Evolutionary conservation across 164 flowering plant genomes (phyloP), one percentile per base, ranked within the genome.

Genomic region (Tetracentron sinense): DNA sequence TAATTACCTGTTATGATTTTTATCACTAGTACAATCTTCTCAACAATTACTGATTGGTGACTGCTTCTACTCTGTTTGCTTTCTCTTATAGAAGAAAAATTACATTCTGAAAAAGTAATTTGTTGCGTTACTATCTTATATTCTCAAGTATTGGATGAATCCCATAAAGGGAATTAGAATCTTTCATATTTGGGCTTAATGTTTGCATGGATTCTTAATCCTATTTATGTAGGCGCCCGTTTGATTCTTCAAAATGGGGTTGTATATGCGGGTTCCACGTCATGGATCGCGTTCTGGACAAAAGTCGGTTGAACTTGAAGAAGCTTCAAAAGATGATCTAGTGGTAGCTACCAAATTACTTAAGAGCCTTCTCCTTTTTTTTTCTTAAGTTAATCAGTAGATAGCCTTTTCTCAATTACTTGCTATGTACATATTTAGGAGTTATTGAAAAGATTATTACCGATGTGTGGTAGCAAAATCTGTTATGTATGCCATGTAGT

Each of bases 241-340:
- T 94, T 83, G 99, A 94, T 78, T 88, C 99, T 54, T 80, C 87
- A 23, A 94, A 94, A 75, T 94, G 99, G 98, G 93, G 96, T 29
- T 90, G 92, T 6, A 76, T 94, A 54, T 89, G 95, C 61, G 69
- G 55, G 48, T 91, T 87, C 64, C 89, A 89, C 21, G 64, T 72
- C 28, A 48, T 51, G 0, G 88, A 78, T 69, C 81, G 84, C 63
- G 75, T 79, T 61, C 64, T 94, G 69, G 83, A 77, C 42, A 81
- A 79, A 70, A 74, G 72, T 1, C 60, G 61, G 85, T 89, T 70
- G 90, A 89, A 74, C 97, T 97, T 62, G n/a, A 68, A 27, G 96
- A 91, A 83, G 97, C 98, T 74, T 82, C 92, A 12, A 69, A 76
- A 50, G 85, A 89, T 54, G 98, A 94, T 72, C 85, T 94, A 60